Base-by-base conservation (phyloP, 306 rosid species). In the Corylus avellana region DNA sequence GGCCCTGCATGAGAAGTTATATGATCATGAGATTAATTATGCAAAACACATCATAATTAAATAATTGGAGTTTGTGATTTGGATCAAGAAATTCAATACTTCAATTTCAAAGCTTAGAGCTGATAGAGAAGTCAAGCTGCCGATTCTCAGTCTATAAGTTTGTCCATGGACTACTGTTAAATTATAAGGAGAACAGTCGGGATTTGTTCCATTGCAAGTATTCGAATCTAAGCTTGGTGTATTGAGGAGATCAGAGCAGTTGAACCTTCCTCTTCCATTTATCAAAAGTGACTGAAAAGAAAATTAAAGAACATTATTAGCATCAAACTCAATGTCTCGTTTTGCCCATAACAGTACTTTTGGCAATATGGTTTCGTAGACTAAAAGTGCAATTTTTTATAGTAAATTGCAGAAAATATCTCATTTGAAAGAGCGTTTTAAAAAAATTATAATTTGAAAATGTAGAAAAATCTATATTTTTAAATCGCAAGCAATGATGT, bases 21-120 rank as follows among this genome's bases (percentile, higher is more conserved):
- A 37, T 37, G 4, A 37, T 37, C 4, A 37, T 3, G 42, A 37
- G 42, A 37, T 37, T 37, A 37, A 37, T 37, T 37, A 37, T 37
- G 42, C 5, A 37, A 37, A 37, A 37, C 42, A 37, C 42, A 37
- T 37, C 5, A 3, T 37, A 37, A 37, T 0, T 37, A 37, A 37
- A 37, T 37, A 37, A 37, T 37, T 37, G 42, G 42, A 37, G 42
- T 37, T 37, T 37, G 42, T 0, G 42, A 37, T 37, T 0, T 37
- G 5, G 42, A 37, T 37, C 42, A 12, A 7, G 47, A 14, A 49
- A 49, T 49, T 49, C 13, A 47, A 42, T 81, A 89, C 93, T 89
- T 89, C 89, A 59, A 89, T 79, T 79, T 89, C 82, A 22, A 89
- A 89, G 71, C 89, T 89, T 46, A 89, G 81, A 37, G 91, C 81